phyloP scores from a whole-genome alignment of 768 basidiomycete species.

The Boletus sensibilis region DNA sequence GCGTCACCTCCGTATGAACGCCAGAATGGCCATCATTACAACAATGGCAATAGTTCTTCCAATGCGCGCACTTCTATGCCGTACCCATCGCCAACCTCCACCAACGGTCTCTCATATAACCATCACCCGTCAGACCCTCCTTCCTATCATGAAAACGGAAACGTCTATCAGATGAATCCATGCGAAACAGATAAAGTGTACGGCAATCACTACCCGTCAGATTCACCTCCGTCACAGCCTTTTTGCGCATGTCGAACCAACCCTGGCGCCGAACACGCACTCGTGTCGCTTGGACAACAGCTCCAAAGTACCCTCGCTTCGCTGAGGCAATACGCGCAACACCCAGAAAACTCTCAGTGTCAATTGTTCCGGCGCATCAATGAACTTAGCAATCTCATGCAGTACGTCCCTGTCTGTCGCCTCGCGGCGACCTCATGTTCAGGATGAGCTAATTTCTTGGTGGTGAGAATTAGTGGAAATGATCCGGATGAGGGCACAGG shows the following conservation, averaged over 20 bases:
- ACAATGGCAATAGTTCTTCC: constrained; percentile 30
- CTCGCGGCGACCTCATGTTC: constrained; percentile 36
- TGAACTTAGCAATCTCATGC: constrained; percentile 61
- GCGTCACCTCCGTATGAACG: constrained; percentile 37
- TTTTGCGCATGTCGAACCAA: constrained; percentile 65
- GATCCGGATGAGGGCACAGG: constrained; percentile 49
- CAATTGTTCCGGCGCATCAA: constrained; percentile 55
- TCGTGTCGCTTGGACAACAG: constrained; percentile 62
- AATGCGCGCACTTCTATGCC: constrained; percentile 31
- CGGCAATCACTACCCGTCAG: constrained; percentile 32
- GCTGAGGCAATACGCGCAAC: constrained; percentile 61
- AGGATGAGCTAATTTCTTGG: constrained; percentile 32
- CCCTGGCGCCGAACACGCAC: constrained; percentile 56
- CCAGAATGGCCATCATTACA: constrained; percentile 34
- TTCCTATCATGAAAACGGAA: constrained; percentile 35
- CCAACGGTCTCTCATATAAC: constrained; percentile 33
- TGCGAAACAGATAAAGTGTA: constrained; percentile 37
- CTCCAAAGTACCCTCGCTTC: constrained; percentile 56
- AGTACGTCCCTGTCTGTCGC: constrained; percentile 48
- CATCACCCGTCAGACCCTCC: constrained; percentile 35
- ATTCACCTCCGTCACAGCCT: constrained; percentile 34
- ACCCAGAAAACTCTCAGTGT: constrained; percentile 53
- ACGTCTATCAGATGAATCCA: constrained; percentile 37
- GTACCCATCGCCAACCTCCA: constrained; percentile 36
- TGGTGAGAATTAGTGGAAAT: constrained; percentile 45